A percentile compares a stretch with the other conserved stretches of the same genome.
Evolutionary conservation across 148 eudicot genomes (phyloP).

Genomic region (Polygonum maritimum): DNA sequence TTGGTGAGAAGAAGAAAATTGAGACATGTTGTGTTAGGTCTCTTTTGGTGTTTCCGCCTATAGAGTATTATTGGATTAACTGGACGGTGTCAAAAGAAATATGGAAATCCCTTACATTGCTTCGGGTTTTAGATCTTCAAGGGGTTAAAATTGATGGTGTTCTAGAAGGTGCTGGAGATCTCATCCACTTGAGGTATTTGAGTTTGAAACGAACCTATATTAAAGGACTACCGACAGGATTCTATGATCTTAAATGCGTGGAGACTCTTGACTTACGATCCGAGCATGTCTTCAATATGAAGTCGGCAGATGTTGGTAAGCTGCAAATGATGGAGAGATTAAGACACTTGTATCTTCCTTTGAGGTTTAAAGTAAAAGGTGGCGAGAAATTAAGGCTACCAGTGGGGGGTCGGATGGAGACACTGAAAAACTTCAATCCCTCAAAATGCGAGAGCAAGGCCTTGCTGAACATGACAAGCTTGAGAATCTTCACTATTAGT

Average conservation of each 20-base stretch:
- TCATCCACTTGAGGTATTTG: conserved; percentile 8
- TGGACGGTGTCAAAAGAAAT: background rate
- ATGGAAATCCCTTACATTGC: background rate
- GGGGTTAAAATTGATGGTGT: background rate
- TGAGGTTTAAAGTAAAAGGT: fast-evolving
- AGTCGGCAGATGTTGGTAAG: no score
- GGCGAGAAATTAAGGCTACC: background rate
- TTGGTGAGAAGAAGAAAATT: no score
- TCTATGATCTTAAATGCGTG: background rate
- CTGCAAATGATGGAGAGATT: background rate
- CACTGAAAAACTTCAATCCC: background rate
- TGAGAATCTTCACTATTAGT: background rate
- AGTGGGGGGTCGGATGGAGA: background rate
- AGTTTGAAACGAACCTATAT: background rate
- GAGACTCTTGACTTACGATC: background rate
- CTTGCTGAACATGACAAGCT: background rate
- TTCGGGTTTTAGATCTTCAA: conserved; percentile 10
- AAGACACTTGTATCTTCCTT: background rate
- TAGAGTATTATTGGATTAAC: background rate
- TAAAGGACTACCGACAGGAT: background rate
- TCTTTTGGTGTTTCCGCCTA: background rate
- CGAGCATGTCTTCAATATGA: background rate
- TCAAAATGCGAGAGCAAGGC: background rate
- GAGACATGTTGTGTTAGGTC: background rate
- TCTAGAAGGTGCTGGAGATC: background rate